These are phyloP conservation scores for Colletotrichum higginsianum DNA, from an alignment of 2,329 filamentous ascomycete genomes.

Conservation along the genomic window DNA sequence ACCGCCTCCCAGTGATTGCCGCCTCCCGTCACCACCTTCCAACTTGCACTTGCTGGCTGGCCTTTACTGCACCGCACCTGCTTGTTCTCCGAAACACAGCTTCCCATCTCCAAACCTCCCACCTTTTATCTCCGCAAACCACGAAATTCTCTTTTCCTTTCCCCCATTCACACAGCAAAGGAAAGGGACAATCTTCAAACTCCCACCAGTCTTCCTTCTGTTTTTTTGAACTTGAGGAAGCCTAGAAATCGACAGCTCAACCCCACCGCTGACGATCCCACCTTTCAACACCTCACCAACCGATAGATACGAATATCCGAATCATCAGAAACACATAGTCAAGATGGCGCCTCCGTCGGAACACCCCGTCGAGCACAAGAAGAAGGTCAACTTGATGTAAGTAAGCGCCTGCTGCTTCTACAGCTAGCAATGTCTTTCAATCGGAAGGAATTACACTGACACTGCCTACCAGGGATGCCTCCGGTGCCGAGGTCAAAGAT, in stretches of 20 bases:
- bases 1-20: slow-evolving; percentile 36
- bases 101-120: slow-evolving; percentile 32
- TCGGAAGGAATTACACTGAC: slow-evolving; percentile 54
- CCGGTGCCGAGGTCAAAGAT: slow-evolving; percentile 88
- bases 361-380: slow-evolving; percentile 71
- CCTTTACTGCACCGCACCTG: slow-evolving; percentile 32
- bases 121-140: slow-evolving; percentile 39
- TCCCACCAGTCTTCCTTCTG: slow-evolving; percentile 19
- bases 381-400: slow-evolving; percentile 88
- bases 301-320: slow-evolving; percentile 28
- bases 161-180: slow-evolving; percentile 18
- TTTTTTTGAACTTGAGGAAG: slow-evolving; percentile 11
- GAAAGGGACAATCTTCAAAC: slow-evolving; percentile 29
- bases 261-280: slow-evolving; percentile 39
- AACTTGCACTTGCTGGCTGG: slow-evolving; percentile 27
- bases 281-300: slow-evolving; percentile 23
- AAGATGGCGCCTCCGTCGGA: slow-evolving; percentile 80
- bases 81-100: slow-evolving; percentile 36
- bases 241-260: slow-evolving; percentile 26
- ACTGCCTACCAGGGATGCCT: slow-evolving; percentile 78
- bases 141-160: slow-evolving; percentile 27
- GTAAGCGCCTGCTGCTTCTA: slow-evolving; percentile 51
- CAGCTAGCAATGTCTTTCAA: slow-evolving; percentile 18
- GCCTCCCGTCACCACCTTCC: slow-evolving; percentile 34
- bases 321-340: slow-evolving; percentile 49